These are phyloP conservation scores for Magnusiomyces fungicola DNA, from an alignment of 1,139 yeast species.

Conservation along the genomic window DNA sequence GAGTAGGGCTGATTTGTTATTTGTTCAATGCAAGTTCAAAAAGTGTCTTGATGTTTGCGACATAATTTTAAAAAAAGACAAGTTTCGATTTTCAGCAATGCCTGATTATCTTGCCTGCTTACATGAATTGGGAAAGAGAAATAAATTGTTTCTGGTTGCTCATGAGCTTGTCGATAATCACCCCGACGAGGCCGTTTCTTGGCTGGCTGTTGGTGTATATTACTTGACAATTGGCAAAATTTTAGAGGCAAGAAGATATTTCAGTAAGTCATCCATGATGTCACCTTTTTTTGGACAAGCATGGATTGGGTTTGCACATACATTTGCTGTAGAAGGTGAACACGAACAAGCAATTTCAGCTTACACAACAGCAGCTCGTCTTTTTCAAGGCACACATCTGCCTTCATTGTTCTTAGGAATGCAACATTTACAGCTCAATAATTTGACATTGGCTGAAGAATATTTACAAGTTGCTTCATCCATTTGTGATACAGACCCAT, in stretches of 20 bases:
- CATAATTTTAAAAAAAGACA: conserved; percentile 49
- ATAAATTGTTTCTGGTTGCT: conserved; percentile 70
- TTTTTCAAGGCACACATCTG: conserved; percentile 90
- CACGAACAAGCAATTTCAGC: conserved; percentile 98
- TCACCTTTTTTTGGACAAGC: conserved; percentile 93
- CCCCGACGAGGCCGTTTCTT: conserved; percentile 77
- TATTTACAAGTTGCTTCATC: conserved; percentile 69
- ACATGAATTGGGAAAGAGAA: conserved; percentile 77
- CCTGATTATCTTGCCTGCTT: conserved; percentile 81
- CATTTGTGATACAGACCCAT: conserved; percentile 78
- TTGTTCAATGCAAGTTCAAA: conserved; percentile 72
- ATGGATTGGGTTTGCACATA: conserved; percentile 98
- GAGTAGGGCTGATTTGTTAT: conserved; percentile 64
- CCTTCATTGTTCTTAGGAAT: conserved; percentile 90
- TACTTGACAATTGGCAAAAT: conserved; percentile 69
- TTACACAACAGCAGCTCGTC: conserved; percentile 88
- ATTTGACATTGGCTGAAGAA: conserved; percentile 76
- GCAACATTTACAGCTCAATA: conserved; percentile 90
- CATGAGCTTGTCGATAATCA: conserved; percentile 83
- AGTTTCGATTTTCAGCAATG: conserved; percentile 56
- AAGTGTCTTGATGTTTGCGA: conserved; percentile 75
- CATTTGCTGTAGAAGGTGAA: conserved; percentile 96
- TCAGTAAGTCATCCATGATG: conserved; percentile 81
- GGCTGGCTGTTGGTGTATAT: conserved; percentile 91
- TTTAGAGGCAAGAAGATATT: conserved; percentile 77